These are phyloP conservation scores for Solanum habrochaites DNA, from an alignment of 257 asterid species.

Conservation along the genomic window DNA sequence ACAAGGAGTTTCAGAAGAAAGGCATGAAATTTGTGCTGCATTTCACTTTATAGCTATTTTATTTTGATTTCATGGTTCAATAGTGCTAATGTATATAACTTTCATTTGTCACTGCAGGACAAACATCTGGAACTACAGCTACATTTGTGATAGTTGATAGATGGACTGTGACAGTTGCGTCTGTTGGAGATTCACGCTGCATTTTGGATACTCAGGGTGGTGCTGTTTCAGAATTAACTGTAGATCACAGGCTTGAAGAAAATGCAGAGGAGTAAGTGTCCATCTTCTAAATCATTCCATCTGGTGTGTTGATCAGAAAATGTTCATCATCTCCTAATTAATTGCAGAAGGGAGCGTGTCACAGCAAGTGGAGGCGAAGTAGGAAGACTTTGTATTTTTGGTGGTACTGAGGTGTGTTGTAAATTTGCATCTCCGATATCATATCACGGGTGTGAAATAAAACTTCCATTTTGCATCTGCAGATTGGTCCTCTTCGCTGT, in stretches of 20 bases:
- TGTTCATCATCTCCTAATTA: background rate
- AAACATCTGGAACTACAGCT: slow-evolving; percentile 89
- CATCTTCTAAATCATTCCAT: background rate
- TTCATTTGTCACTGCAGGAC: slow-evolving; percentile 29
- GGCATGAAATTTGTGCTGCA: slow-evolving; percentile 27
- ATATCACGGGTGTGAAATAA: background rate
- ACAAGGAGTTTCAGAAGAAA: slow-evolving; percentile 74
- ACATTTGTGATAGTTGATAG: slow-evolving; percentile 78
- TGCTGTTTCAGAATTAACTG: slow-evolving; percentile 53
- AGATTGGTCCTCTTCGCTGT: slow-evolving; percentile 76
- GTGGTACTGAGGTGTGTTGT: slow-evolving; percentile 56
- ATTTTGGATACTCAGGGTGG: slow-evolving; percentile 69
- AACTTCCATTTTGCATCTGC: background rate
- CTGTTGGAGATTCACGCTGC: slow-evolving; percentile 92
- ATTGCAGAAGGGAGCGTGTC: slow-evolving; percentile 75
- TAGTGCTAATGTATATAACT: background rate
- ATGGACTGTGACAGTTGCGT: slow-evolving; percentile 87
- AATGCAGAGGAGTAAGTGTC: slow-evolving; percentile 63
- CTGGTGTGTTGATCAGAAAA: background rate
- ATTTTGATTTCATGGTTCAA: background rate
- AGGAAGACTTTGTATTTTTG: slow-evolving; percentile 59
- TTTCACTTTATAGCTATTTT: background rate
- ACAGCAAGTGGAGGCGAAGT: slow-evolving; percentile 89
- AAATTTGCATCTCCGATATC: background rate
- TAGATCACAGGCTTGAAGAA: slow-evolving; percentile 88